These are phyloP conservation scores for Paracorniculantispora psalliotae DNA, from an alignment of 2,329 filamentous ascomycete species.

Conservation along the genomic window DNA sequence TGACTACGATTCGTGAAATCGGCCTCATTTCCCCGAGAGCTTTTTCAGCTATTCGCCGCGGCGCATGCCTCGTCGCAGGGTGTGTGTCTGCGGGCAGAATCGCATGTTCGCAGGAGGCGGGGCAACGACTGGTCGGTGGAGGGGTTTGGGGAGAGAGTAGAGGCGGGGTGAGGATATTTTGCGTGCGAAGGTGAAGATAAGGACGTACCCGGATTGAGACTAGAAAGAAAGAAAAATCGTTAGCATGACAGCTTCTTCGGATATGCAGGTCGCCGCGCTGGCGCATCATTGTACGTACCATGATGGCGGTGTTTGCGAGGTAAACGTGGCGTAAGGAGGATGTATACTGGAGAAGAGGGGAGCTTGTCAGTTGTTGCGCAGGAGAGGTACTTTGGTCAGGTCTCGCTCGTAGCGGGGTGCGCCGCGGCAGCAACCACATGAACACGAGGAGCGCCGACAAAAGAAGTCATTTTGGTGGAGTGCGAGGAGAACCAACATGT, in stretches of 20 bases:
- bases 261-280: not conserved
- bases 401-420: slow-evolving; percentile 9
- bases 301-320: slow-evolving; percentile 11
- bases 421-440: not conserved
- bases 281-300: slow-evolving; percentile 11
- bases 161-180: slow-evolving; percentile 2
- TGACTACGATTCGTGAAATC: too few species aligned
- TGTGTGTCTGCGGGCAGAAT: not conserved
- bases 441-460: not conserved
- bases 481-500: not conserved
- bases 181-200: slow-evolving; percentile 17
- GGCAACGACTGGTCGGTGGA: slow-evolving; percentile 6
- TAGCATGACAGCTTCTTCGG: not conserved
- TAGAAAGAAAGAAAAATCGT: slow-evolving; percentile 24
- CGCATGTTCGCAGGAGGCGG: slow-evolving; percentile 8
- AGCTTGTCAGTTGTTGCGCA: slow-evolving; percentile 13
- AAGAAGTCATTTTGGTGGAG: not conserved
- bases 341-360: slow-evolving; percentile 10
- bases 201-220: slow-evolving; percentile 67
- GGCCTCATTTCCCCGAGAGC: too few species aligned
- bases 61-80: not conserved
- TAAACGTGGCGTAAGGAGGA: not conserved
- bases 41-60: too few species aligned
- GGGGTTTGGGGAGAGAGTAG: slow-evolving; percentile 9
- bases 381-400: not conserved